Evolutionary conservation across 1,284 basidiomycete genomes (phyloP).

Genomic region (Porodaedalea pini): DNA sequence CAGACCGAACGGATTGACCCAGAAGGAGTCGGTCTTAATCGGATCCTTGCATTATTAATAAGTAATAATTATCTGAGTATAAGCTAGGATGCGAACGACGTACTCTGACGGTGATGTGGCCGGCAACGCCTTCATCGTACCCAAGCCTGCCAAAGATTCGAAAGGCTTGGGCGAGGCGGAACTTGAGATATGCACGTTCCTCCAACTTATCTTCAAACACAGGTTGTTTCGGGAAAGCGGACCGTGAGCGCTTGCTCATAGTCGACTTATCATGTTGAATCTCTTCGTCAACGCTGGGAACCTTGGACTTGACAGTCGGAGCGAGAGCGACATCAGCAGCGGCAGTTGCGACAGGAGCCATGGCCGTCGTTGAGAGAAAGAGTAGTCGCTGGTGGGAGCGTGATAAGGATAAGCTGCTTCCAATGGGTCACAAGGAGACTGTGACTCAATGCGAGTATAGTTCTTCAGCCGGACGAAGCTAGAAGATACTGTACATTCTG

Average conservation of each 20-base stretch:
- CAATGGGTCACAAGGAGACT: neutral
- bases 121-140: conserved; percentile 59
- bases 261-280: conserved; percentile 1
- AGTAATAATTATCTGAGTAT: no score
- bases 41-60: no score
- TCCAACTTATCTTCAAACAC: conserved; percentile 38
- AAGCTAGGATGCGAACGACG: conserved; percentile 7
- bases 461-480: no score
- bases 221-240: conserved; percentile 25
- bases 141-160: conserved; percentile 52
- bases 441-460: no score
- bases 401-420: neutral
- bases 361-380: neutral
- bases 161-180: conserved; percentile 49
- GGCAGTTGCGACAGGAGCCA: conserved; percentile 11
- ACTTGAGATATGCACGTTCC: conserved; percentile 49
- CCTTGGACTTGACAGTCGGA: neutral
- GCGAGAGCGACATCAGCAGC: neutral
- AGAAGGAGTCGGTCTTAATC: conserved; percentile 49
- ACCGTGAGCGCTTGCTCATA: neutral
- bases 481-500: neutral
- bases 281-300: neutral
- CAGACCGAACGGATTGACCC: conserved; percentile 50
- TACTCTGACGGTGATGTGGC: conserved; percentile 60
- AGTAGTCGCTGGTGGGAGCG: neutral